Evolutionary conservation across 73 alveolate genomes (phyloP), one percentile per base, ranked within the genome.

Genomic region (Paramecium biaurelia): DNA sequence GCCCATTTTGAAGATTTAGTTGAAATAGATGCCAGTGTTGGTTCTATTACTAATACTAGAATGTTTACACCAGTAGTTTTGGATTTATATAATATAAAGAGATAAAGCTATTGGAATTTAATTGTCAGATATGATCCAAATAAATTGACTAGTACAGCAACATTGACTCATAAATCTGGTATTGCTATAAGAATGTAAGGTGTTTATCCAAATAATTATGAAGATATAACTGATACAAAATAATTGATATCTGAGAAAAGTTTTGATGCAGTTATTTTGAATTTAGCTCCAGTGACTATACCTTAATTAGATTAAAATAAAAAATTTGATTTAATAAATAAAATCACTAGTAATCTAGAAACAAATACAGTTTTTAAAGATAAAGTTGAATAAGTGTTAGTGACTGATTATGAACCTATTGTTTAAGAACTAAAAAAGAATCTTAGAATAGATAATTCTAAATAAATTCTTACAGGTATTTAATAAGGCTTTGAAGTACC

Each of bases 401-500:
- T 79, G 2, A 24, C 45, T 79, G 74, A 43, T 43, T 24, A 20
- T 26, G 72, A 43, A 41, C 76, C 70, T 23, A 42, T 43, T 43
- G 14, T 79, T 23, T 35, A 38, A 24, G 56, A 45, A 23, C 11
- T 41, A 18, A 79, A 79, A 47, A 45, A 45, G 90, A 20, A 79
- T 42, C 34, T 41, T 12, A 23, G 32, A 23, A 42, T 79, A 0
- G 72, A 30, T 47, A 24, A 79, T 20, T 21, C 90, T 1, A 43
- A 79, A 79, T 20, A n/a, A 24, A 41, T 79, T 4, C 28, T 79
- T 2, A 30, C 76, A 24, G 90, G 90, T 15, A 42, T 79, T 10
- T 23, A 79, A 23, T 79, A 79, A 79, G 90, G 90, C 2, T 79
- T 24, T 79, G 90, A 79, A 63, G 90, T 79, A 20, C 90, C 90